Percentiles rank a stretch among this genome's conserved stretches.
Conservation (phyloP, 2,329 filamentous ascomycete species). For the Alternaria sp. region DNA sequence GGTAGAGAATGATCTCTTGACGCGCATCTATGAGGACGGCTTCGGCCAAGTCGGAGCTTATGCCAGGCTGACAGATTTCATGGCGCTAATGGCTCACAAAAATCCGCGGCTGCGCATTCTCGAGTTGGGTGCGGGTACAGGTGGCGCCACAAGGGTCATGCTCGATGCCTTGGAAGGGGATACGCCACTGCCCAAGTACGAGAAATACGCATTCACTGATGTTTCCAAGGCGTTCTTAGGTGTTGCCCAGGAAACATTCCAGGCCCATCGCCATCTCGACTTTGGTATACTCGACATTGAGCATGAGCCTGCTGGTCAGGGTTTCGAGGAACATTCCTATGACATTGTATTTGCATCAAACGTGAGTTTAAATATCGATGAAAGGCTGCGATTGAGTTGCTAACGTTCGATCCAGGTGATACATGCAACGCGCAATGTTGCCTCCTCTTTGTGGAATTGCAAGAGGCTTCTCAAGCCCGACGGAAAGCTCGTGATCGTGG, state of each 20-base stretch:
- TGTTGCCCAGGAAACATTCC: too few species aligned
- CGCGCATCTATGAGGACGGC: constrained; percentile 22
- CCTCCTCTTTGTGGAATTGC: constrained; percentile 11
- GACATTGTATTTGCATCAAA: constrained; percentile 31
- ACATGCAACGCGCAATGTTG: too few species aligned
- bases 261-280: too few species aligned
- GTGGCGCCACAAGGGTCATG: constrained; percentile 15
- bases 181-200: constrained; percentile 18
- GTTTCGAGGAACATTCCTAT: constrained; percentile 19
- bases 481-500: constrained; percentile 57
- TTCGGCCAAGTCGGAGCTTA: constrained; percentile 21
- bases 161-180: constrained; percentile 3
- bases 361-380: too few species aligned
- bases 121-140: constrained; percentile 39
- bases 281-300: constrained; percentile 27
- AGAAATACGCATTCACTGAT: constrained; percentile 26
- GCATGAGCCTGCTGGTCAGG: background rate
- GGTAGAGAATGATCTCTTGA: constrained; percentile 14
- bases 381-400: too few species aligned
- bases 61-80: constrained; percentile 24
- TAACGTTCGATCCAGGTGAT: too few species aligned
- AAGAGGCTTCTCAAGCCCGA: constrained; percentile 47
- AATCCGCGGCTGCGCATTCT: constrained; percentile 47
- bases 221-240: too few species aligned
- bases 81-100: constrained; percentile 52